Percentiles rank a stretch among this genome's conserved stretches.
These are phyloP conservation scores for Cyclocybe aegerita DNA, from an alignment of 768 basidiomycete species.

Conservation along the genomic window DNA sequence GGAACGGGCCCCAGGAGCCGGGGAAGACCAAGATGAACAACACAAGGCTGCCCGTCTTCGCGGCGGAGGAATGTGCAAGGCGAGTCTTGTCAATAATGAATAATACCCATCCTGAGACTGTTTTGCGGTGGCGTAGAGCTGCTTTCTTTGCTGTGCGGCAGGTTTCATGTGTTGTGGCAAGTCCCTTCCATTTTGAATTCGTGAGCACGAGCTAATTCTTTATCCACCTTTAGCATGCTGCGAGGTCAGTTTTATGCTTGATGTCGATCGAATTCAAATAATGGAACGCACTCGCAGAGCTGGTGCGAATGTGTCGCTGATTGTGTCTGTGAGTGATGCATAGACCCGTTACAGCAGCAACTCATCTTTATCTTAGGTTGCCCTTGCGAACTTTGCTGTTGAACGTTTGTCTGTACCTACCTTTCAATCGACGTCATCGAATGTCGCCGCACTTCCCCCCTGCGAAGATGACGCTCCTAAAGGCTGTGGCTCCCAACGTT, in stretches of 20 bases:
- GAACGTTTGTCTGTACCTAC: not conserved
- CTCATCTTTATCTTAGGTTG: conserved; percentile 1
- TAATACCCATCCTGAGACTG: no score
- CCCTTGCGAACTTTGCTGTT: conserved; percentile 12
- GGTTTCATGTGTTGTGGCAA: conserved; percentile 12
- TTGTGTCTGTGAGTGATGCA: conserved; percentile 10
- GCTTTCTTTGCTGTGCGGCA: conserved; percentile 9
- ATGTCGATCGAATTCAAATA: not conserved
- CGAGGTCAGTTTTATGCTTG: conserved; percentile 2
- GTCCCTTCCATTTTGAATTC: not conserved
- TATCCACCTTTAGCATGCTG: conserved; percentile 9
- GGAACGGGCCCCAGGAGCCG: not conserved
- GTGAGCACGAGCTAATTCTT: not conserved
- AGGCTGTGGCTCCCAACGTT: no score
- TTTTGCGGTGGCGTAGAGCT: conserved; percentile 1
- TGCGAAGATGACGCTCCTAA: no score
- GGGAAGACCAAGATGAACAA: not conserved
- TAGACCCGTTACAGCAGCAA: not conserved
- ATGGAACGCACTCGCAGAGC: not conserved
- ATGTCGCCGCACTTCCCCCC: no score
- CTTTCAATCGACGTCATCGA: no score
- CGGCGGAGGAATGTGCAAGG: conserved; percentile 2
- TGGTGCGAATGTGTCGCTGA: conserved; percentile 14
- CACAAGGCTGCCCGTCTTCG: not conserved
- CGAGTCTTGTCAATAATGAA: not conserved